Base-by-base conservation (phyloP, 2,329 filamentous ascomycete genomes). In the Colletotrichum salicis region DNA sequence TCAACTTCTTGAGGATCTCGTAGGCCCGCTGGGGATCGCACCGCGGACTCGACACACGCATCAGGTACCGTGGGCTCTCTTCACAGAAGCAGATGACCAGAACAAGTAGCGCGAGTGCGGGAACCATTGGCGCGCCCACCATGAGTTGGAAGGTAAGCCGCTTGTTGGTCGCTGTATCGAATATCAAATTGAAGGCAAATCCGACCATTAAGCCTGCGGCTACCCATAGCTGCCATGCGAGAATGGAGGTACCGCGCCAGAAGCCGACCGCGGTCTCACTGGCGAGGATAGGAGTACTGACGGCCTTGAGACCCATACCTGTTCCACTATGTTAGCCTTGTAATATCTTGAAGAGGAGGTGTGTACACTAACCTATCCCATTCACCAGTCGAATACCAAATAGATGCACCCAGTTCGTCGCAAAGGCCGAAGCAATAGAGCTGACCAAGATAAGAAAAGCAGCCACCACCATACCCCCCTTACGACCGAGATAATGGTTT, bases 251-350 rank as follows among this genome's bases (percentile, higher is more conserved):
- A 1, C 85, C 85, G 75, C 85, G 79, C 85, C 85, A 86, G 72
- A 83, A 86, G 0, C 84, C 83, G 15, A 85, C 80, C 0, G 84
- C 83, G 0, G 84, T 85, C 74, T 86, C 85, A 8, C 83, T 83
- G 2, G 84, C 84, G 2, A 86, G 78, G 19, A 86, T 85, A 0
- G 85, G 83, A 0, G 84, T 84, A 48, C 84, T 86, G 45, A 86
- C 84, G 0, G 85, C 85, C 71, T 86, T 86, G 31, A 86, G 80
- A 0, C 85, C 85, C 85, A 86, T 86, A 1, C 83, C 84, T 80
- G 57, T 2, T 2, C n/a, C 3, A 1, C 12, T 24, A 29, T 24
- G 33, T 67, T 2, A 60, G 22, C 19, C 33, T 2, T 10, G 11
- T 5, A 13, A 41, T 6, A 22, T 64, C 51, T 31, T 1, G 10